phyloP scores from a whole-genome alignment of 306 rosid species.

The Medicago truncatula region MtrunA17r5.0-ANR NC_053049.1:6832501-6833000 shows the following conservation, averaged over 20 bases:
- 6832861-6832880: not conserved
- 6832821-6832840: constrained; percentile 15
- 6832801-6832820: constrained; percentile 19
- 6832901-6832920: too few species aligned
- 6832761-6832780: constrained; percentile 35
- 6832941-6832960: too few species aligned
- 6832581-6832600: constrained; percentile 95
- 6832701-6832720: constrained; percentile 12
- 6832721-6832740: constrained; percentile 22
- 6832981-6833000: too few species aligned
- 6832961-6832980: too few species aligned
- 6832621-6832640: constrained; percentile 36
- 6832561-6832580: constrained; percentile 92
- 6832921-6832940: too few species aligned
- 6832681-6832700: not conserved
- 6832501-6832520: not conserved
- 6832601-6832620: constrained; percentile 68
- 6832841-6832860: constrained; percentile 23
- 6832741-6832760: not conserved
- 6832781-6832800: not conserved
- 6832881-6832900: not conserved
- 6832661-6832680: constrained; percentile 27
- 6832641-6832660: not conserved
- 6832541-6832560: constrained; percentile 79
- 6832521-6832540: constrained; percentile 89